Evolutionary conservation across 1,139 yeast genomes (phyloP), one percentile per base, ranked within the genome.

Genomic region (Ogataea hybrid): DNA sequence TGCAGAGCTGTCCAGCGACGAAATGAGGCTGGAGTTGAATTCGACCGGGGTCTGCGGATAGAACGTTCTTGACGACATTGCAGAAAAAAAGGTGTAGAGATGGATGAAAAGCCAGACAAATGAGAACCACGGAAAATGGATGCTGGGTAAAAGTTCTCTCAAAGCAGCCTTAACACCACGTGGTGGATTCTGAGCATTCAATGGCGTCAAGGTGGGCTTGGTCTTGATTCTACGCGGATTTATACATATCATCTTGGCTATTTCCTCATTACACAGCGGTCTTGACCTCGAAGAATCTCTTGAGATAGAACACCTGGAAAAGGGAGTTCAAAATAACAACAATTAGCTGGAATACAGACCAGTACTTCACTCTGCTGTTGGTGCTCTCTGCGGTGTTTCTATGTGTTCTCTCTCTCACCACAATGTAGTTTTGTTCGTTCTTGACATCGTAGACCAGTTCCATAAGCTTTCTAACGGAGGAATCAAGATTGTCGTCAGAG

Each of bases 361-460:
- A 92, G 89, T 95, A 92, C 69, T 92, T 92, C 57, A 92, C 97
- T 62, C 98, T 81, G 44, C 95, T 84, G 67, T 92, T 92, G 40
- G 98, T 92, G 22, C 95, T 84, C 69, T 92, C 98, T 6, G 98
- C 97, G 14, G 98, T 92, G 69, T 92, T 92, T 76, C 98, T 85
- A 68, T 92, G 98, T 25, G 95, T 86, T 69, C 97, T 83, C 69
- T 92, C 98, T 68, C 98, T 83, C 49, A 92, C 89, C 37, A 89
- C 95, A 59, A 92, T 83, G 69, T 92, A 92, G 53, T 88, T 79
- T 62, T 84, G 94, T 69, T 92, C 98, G 54, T 90, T 94, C 68
- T 84, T 85, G 49, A 92, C 89, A 58, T 88, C 96, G 54, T 79
- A 79, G 35, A 95, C 83, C 57, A 87, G 72, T 51, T 85, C 87